Evolutionary conservation across 2,329 filamentous ascomycete species (phyloP).

Genomic region (Verticillium klebahnii): DNA sequence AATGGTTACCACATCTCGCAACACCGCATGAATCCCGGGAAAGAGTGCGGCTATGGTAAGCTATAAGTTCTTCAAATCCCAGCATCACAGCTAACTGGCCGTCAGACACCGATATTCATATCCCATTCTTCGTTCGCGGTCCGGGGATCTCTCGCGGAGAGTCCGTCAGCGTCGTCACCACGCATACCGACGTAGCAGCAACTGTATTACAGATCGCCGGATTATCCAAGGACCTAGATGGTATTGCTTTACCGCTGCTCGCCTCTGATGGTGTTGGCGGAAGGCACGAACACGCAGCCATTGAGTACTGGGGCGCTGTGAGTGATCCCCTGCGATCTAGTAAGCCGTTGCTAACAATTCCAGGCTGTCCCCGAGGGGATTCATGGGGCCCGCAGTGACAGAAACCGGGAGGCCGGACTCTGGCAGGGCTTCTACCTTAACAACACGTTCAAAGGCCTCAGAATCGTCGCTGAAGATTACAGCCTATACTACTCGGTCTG

Average conservation of each 20-base stretch:
- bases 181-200: constrained; percentile 47
- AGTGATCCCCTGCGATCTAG: not conserved
- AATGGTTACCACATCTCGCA: constrained; percentile 47
- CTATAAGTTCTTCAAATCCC: not conserved
- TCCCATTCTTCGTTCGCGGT: constrained; percentile 41
- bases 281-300: constrained; percentile 39
- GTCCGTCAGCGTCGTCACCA: constrained; percentile 31
- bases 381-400: constrained; percentile 3
- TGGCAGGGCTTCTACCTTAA: constrained; percentile 12
- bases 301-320: constrained; percentile 41
- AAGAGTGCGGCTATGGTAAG: constrained; percentile 33
- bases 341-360: no score
- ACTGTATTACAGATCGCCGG: constrained; percentile 37
- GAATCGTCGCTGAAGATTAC: constrained; percentile 40
- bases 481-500: constrained; percentile 52
- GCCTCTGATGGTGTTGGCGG: constrained; percentile 9
- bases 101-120: constrained; percentile 39
- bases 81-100: not conserved
- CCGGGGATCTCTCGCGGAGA: constrained; percentile 31
- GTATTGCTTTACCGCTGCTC: constrained; percentile 32
- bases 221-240: constrained; percentile 39
- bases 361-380: constrained; percentile 10
- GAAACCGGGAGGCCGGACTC: constrained; percentile 36
- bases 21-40: constrained; percentile 41
- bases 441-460: constrained; percentile 51